Percentiles rank a stretch among this genome's conserved stretches.
Evolutionary conservation across 805 yeast species (phyloP).

Genomic region (Saturnispora dispora): DNA sequence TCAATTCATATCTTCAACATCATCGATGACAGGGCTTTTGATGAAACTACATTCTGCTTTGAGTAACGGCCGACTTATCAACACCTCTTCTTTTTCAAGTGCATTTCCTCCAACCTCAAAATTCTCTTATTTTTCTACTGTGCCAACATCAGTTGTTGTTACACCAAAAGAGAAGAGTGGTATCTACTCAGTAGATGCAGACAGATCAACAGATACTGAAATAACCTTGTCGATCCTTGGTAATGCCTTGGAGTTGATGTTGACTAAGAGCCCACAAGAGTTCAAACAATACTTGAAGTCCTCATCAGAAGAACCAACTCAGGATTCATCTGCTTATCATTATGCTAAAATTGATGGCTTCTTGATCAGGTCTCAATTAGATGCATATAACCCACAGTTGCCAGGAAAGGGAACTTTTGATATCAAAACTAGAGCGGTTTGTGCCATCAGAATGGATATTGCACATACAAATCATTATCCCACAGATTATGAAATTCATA

Average conservation of each 20-base stretch:
- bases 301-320: conserved; percentile 5
- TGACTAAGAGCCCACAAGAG: conserved; percentile 51
- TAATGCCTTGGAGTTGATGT: conserved; percentile 63
- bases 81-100: conserved; percentile 36
- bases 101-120: conserved; percentile 31
- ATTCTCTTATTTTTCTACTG: conserved; percentile 35
- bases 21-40: conserved; percentile 73
- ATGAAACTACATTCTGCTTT: conserved; percentile 67
- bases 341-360: conserved; percentile 63
- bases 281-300: conserved; percentile 33
- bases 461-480: conserved; percentile 43
- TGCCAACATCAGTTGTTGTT: conserved; percentile 52
- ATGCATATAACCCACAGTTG: conserved; percentile 62
- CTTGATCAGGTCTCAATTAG: conserved; percentile 83
- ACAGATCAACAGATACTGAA: conserved; percentile 57
- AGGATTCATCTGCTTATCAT: conserved; percentile 40
- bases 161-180: conserved; percentile 27
- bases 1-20: conserved; percentile 68
- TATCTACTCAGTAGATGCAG: conserved; percentile 60
- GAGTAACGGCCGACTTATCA: conserved; percentile 51
- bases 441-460: conserved; percentile 74
- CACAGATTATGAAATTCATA: conserved; percentile 58
- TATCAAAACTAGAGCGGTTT: conserved; percentile 83
- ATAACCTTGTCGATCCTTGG: conserved; percentile 68
- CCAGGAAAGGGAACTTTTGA: conserved; percentile 94